Evolutionary conservation across 2,329 filamentous ascomycete genomes (phyloP).

Genomic region (Penicillium sp.): DNA sequence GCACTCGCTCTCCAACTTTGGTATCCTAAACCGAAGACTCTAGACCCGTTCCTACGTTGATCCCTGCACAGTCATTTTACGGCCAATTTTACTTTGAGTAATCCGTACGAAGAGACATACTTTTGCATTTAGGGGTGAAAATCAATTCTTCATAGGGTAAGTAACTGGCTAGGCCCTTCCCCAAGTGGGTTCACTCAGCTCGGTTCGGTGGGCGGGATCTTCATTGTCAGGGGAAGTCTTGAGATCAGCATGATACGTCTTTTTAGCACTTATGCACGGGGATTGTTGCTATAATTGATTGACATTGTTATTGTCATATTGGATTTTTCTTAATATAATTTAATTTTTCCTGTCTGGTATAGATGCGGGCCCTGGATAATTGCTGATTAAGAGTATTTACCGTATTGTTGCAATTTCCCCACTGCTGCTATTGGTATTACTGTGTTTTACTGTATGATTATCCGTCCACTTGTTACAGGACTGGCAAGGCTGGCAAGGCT

Average conservation of each 20-base stretch:
- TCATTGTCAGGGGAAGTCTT: neutral
- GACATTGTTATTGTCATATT: neutral
- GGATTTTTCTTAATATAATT: no score
- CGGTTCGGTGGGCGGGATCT: neutral
- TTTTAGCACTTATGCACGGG: neutral
- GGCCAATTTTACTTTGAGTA: neutral
- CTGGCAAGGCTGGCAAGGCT: neutral
- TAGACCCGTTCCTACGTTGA: neutral
- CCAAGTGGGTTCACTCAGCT: neutral
- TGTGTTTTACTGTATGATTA: neutral
- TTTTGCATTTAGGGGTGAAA: neutral
- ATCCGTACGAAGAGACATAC: neutral
- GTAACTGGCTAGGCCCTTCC: neutral
- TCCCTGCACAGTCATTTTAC: neutral
- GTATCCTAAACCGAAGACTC: neutral
- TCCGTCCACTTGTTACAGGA: neutral
- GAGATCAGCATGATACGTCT: neutral
- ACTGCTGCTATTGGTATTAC: neutral
- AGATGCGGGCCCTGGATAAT: neutral
- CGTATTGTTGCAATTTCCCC: neutral
- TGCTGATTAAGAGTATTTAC: neutral
- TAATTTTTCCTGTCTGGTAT: neutral
- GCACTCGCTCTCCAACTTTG: neutral
- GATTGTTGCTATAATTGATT: neutral
- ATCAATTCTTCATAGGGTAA: neutral